Evolutionary conservation across 164 flowering plant species (phyloP), one percentile per base, ranked within the genome.

Genomic region (Litsea cubeba): DNA sequence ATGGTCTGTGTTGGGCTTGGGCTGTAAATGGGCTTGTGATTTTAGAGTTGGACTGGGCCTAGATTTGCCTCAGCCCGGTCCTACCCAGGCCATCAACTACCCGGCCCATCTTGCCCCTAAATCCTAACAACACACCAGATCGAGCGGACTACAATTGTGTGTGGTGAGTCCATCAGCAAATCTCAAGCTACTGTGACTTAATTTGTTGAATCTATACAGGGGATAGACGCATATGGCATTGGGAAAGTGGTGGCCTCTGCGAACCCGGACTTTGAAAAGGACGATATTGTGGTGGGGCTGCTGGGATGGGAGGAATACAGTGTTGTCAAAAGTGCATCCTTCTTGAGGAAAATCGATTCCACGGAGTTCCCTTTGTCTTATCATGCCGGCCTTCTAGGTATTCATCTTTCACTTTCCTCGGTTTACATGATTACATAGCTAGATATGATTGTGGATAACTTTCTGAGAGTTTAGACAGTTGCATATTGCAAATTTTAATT

Each of bases 161-260:
- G 46, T 5, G 0, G 46, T 40, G 1, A 7, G 46, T 40, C 46
- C 46, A 40, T 40, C 10, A 7, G 46, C 46, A 40, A 5, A 5
- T 40, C 46, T 40, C 11, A 40, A 40, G 46, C 11, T 40, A 40
- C 46, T 0, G 46, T 30, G 35, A 30, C 35, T 30, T 30, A 40
- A 5, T 40, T 6, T 71, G 25, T 12, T 32, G 60, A 18, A 4
- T 62, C 14, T 25, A 30, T 4, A 66, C 83, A 93, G 92, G 79
- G 62, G 17, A 82, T 93, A 17, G 83, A 82, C 68, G 85, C 87
- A 8, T 73, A 58, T 77, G 98, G 95, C 18, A 84, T 90, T 30
- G 97, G 85, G 6, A 87, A 72, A 82, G 95, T 93, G 30, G 82
- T 91, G 74, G 92, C 79, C 1, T 91, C 98, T 10, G 87, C 76